These are phyloP conservation scores for Heteromeles arbutifolia DNA, from an alignment of 306 rosid species.

Conservation along the genomic window DNA sequence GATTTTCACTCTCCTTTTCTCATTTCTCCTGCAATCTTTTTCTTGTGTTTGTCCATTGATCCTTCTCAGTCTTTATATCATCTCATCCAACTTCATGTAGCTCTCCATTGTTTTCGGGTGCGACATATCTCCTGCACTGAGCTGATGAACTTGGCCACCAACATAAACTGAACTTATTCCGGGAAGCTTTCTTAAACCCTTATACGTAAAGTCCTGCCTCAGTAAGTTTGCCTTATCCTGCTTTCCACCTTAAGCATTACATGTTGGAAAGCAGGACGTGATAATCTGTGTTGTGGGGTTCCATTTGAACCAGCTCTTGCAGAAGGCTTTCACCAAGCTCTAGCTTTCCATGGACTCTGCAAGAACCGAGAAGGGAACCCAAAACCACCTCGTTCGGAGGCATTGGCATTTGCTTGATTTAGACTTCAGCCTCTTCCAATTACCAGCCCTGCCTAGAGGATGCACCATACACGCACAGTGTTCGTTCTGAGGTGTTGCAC, in stretches of 20 bases:
- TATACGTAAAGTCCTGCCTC: conserved; percentile 41
- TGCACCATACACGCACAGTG: conserved; percentile 75
- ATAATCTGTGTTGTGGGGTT: conserved; percentile 53
- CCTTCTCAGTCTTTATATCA: conserved; percentile 44
- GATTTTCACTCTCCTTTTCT: no score
- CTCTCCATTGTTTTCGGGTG: conserved; percentile 36
- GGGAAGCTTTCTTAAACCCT: conserved; percentile 58
- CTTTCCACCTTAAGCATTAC: conserved; percentile 55
- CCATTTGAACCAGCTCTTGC: conserved; percentile 43
- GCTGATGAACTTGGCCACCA: conserved; percentile 50
- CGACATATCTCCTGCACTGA: conserved; percentile 66
- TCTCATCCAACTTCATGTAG: conserved; percentile 47
- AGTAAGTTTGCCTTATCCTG: conserved; percentile 46
- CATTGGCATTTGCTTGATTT: conserved; percentile 49
- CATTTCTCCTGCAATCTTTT: no score
- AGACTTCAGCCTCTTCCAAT: conserved; percentile 44
- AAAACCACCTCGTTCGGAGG: conserved; percentile 66
- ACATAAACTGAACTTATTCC: conserved; percentile 61
- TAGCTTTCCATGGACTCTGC: conserved; percentile 46
- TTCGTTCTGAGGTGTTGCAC: conserved; percentile 41
- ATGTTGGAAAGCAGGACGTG: conserved; percentile 66
- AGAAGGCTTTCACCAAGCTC: conserved; percentile 50
- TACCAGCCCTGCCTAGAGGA: conserved; percentile 66
- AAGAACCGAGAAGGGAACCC: conserved; percentile 65
- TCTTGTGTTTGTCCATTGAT: no score